phyloP scores from a whole-genome alignment of 257 asterid genomes.

The Primulina huaijiensis region DNA sequence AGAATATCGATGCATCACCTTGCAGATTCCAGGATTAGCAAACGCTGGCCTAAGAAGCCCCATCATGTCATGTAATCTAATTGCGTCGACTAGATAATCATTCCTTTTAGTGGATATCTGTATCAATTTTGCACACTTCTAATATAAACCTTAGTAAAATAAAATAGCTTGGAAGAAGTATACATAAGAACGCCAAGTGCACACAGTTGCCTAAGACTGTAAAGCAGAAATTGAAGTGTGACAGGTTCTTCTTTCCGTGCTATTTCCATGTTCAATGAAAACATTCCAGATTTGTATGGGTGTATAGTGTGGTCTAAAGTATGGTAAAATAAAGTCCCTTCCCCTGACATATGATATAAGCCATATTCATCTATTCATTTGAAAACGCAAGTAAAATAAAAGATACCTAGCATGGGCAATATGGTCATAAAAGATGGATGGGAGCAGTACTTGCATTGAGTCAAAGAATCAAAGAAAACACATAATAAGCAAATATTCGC shows the following conservation, averaged over 20 bases:
- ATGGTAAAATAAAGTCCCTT: not conserved
- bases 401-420: not conserved
- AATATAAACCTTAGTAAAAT: not conserved
- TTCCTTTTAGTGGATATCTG: slow-evolving; percentile 70
- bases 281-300: not conserved
- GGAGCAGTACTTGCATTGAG: not conserved
- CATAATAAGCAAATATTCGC: not conserved
- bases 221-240: slow-evolving; percentile 1
- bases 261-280: not conserved
- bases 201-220: not conserved
- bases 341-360: not conserved
- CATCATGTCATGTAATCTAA: slow-evolving; percentile 73
- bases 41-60: slow-evolving; percentile 77
- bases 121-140: not conserved
- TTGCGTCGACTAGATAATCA: slow-evolving; percentile 83
- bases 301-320: not conserved
- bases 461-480: not conserved
- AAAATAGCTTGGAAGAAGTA: not conserved
- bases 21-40: slow-evolving; percentile 78
- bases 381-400: not conserved
- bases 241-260: slow-evolving; percentile 4
- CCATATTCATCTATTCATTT: not conserved
- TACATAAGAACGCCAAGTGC: not conserved
- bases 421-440: no score
- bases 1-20: slow-evolving; percentile 43